Evolutionary conservation across 1,284 basidiomycete genomes (phyloP).

Genomic region (Austropuccinia psidii): DNA sequence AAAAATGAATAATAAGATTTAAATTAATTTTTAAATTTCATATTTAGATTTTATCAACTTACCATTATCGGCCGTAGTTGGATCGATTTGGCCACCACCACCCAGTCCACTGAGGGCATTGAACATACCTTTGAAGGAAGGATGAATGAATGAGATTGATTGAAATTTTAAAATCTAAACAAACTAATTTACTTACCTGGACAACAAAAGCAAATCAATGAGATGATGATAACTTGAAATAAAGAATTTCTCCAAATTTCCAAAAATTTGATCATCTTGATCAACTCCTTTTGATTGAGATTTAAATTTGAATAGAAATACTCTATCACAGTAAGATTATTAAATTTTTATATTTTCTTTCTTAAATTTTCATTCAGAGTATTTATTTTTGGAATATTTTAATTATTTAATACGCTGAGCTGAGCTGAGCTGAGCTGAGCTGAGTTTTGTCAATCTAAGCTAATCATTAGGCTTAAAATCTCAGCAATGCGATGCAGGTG

Average conservation of each 20-base stretch:
- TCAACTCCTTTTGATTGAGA: neutral
- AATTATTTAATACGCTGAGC: too few species aligned
- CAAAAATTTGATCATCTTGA: too few species aligned
- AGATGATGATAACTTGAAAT: conserved; percentile 30
- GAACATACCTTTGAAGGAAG: conserved; percentile 54
- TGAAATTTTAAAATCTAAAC: neutral
- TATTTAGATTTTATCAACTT: neutral
- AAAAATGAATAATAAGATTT: neutral
- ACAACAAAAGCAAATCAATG: conserved; percentile 35
- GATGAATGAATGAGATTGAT: neutral
- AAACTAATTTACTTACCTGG: conserved; percentile 12
- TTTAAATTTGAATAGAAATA: neutral
- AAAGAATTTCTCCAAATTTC: conserved; percentile 3
- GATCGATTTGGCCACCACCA: conserved; percentile 47
- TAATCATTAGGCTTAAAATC: too few species aligned
- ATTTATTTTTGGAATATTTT: too few species aligned
- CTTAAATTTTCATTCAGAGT: too few species aligned
- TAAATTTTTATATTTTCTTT: too few species aligned
- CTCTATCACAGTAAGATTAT: too few species aligned
- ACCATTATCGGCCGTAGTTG: conserved; percentile 36
- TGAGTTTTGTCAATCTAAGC: too few species aligned
- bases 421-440: too few species aligned
- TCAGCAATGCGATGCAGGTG: too few species aligned
- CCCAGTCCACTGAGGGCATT: conserved; percentile 54
- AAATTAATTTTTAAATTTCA: neutral